Percentiles rank a stretch among this genome's conserved stretches.
Conservation (phyloP, 768 basidiomycete genomes). For the Panaeolus cyanescens region DNA sequence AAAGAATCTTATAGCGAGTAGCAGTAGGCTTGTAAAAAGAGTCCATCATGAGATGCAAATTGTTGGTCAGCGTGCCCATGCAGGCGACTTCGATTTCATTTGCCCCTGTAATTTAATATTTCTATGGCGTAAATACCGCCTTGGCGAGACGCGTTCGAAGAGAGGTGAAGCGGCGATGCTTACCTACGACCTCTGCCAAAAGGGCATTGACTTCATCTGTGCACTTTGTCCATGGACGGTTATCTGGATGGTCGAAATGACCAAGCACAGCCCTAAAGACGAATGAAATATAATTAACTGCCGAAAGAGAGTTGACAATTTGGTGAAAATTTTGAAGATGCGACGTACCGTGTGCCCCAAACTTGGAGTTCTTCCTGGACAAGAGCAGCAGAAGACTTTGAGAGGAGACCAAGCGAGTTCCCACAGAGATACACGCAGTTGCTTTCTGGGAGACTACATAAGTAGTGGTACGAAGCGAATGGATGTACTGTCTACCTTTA, state of each 20-base stretch:
- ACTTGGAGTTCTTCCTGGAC: slow-evolving; percentile 82
- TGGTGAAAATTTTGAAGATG: slow-evolving; percentile 6
- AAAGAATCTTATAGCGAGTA: slow-evolving; percentile 89
- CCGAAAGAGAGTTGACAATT: slow-evolving; percentile 10
- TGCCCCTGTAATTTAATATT: slow-evolving; percentile 58
- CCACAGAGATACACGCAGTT: slow-evolving; percentile 89
- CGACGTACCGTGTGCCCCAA: slow-evolving; percentile 72
- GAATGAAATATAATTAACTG: slow-evolving; percentile 7
- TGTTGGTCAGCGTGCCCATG: slow-evolving; percentile 93
- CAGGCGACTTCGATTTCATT: slow-evolving; percentile 89
- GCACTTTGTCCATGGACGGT: slow-evolving; percentile 81
- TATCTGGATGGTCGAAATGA: slow-evolving; percentile 88
- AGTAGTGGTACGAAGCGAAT: slow-evolving; percentile 5
- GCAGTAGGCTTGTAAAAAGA: slow-evolving; percentile 91
- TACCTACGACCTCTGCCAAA: slow-evolving; percentile 84
- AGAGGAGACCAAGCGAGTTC: slow-evolving; percentile 88
- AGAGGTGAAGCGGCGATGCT: slow-evolving; percentile 24
- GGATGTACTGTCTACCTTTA: slow-evolving; percentile 33
- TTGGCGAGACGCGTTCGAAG: slow-evolving; percentile 18
- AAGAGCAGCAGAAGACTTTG: slow-evolving; percentile 70
- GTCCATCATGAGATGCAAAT: slow-evolving; percentile 94
- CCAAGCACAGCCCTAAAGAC: slow-evolving; percentile 75
- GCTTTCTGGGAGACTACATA: slow-evolving; percentile 37
- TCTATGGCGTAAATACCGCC: slow-evolving; percentile 11
- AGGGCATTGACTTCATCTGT: slow-evolving; percentile 71